These are phyloP conservation scores for Sporothrix dimorphospora DNA, from an alignment of 2,329 filamentous ascomycete species.

Conservation along the genomic window DNA sequence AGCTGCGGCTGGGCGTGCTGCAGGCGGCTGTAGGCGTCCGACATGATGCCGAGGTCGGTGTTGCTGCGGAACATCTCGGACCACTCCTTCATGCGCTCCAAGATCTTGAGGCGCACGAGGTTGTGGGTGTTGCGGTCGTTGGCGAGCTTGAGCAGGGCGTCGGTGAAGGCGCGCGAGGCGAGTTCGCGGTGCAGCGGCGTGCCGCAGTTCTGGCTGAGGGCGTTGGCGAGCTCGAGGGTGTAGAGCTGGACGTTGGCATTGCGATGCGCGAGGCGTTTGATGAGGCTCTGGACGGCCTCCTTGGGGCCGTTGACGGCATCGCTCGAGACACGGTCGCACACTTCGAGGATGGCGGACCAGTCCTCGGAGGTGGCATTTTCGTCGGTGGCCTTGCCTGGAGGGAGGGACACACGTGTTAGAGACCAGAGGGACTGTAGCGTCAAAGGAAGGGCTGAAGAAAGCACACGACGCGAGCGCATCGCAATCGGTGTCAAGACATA, in stretches of 20 bases:
- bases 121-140: constrained; percentile 94
- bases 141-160: constrained; percentile 86
- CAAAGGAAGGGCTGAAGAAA: not conserved
- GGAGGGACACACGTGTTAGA: constrained; percentile 6
- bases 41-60: constrained; percentile 94
- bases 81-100: constrained; percentile 97
- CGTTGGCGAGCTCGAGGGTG: constrained; percentile 90
- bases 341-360: constrained; percentile 67
- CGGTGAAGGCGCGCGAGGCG: constrained; percentile 89
- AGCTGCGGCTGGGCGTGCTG: constrained; percentile 85
- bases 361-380: constrained; percentile 91
- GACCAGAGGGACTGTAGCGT: not conserved
- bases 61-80: constrained; percentile 90
- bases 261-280: constrained; percentile 87
- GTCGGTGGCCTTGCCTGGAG: constrained; percentile 77
- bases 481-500: constrained; percentile 43
- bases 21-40: constrained; percentile 86
- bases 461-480: not conserved
- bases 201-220: constrained; percentile 89
- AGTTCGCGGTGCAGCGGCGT: constrained; percentile 85
- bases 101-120: constrained; percentile 94
- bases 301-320: constrained; percentile 65
- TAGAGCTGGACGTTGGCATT: constrained; percentile 97
- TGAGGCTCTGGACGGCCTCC: constrained; percentile 85
- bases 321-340: constrained; percentile 61